Percentiles rank a stretch among this genome's conserved stretches.
phyloP scores from a whole-genome alignment of 2,329 filamentous ascomycete species.

The Cladobotryum protrusum region DNA sequence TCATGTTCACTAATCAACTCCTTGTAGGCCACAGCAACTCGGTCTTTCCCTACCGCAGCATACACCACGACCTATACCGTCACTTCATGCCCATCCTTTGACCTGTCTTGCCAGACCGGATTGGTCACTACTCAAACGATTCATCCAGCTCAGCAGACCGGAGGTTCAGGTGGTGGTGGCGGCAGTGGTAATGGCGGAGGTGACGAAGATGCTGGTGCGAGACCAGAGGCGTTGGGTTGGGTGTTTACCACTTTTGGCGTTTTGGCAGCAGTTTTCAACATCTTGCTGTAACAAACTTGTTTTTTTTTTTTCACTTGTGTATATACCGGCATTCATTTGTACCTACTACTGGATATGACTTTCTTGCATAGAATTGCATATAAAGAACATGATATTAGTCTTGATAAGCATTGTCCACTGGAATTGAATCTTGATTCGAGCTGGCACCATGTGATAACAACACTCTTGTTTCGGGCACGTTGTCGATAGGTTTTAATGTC shows the following conservation, averaged over 20 bases:
- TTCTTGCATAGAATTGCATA: background rate
- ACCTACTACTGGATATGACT: background rate
- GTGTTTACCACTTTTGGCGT: background rate
- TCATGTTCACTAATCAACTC: background rate
- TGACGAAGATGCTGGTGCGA: slow-evolving; percentile 11
- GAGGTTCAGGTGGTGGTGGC: background rate
- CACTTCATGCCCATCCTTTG: slow-evolving; percentile 20
- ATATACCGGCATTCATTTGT: background rate
- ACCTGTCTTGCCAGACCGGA: slow-evolving; percentile 17
- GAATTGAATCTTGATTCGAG: no score
- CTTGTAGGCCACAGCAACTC: slow-evolving; percentile 10
- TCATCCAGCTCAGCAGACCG: slow-evolving; percentile 6
- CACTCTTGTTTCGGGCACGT: no score
- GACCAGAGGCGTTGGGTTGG: slow-evolving; percentile 5
- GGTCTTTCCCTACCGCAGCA: slow-evolving; percentile 10
- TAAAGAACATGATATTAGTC: no score
- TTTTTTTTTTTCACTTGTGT: no score
- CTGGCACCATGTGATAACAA: no score
- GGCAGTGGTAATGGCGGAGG: background rate
- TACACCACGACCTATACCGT: slow-evolving; percentile 21
- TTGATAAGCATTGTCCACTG: no score
- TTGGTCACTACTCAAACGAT: slow-evolving; percentile 18
- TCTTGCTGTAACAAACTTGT: slow-evolving; percentile 1
- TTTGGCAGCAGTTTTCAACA: slow-evolving; percentile 6
- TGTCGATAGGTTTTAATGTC: no score